Conservation (phyloP, 495 filamentous ascomycete species). For the Astrocystis sublimbata region DNA sequence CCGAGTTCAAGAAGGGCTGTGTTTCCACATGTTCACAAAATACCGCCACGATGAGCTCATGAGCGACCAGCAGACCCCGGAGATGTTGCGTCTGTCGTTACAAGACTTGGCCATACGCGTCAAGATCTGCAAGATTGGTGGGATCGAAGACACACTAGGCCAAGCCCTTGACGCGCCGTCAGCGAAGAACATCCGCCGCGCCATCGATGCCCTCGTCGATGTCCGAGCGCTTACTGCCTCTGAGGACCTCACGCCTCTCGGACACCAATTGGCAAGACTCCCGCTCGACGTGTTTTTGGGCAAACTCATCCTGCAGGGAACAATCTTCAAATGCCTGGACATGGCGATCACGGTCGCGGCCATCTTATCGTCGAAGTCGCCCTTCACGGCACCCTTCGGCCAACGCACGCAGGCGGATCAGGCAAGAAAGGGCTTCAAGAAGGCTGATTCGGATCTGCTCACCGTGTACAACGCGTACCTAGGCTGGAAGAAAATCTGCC, state of each 20-base stretch:
- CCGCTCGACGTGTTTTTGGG: constrained; percentile 93
- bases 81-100: constrained; percentile 89
- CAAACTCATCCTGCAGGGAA: constrained; percentile 83
- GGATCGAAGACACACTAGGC: constrained; percentile 84
- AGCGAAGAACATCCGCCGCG: constrained; percentile 84
- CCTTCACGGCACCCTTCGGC: constrained; percentile 83
- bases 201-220: constrained; percentile 89
- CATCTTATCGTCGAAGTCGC: constrained; percentile 90
- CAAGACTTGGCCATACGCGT: constrained; percentile 95
- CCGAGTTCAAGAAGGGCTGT: constrained; percentile 91
- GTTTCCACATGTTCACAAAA: constrained; percentile 93
- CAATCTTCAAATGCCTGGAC: constrained; percentile 86
- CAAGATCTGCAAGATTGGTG: constrained; percentile 93
- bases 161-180: constrained; percentile 89
- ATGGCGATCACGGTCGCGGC: constrained; percentile 87
- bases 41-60: constrained; percentile 77
- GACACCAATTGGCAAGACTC: constrained; percentile 79
- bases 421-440: constrained; percentile 73
- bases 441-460: constrained; percentile 85
- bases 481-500: constrained; percentile 78
- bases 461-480: constrained; percentile 93
- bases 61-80: constrained; percentile 88
- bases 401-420: constrained; percentile 77
- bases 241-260: constrained; percentile 85
- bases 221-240: constrained; percentile 79